phyloP scores from a whole-genome alignment of 345 rosid species.

The Nasturtium officinale region DNA sequence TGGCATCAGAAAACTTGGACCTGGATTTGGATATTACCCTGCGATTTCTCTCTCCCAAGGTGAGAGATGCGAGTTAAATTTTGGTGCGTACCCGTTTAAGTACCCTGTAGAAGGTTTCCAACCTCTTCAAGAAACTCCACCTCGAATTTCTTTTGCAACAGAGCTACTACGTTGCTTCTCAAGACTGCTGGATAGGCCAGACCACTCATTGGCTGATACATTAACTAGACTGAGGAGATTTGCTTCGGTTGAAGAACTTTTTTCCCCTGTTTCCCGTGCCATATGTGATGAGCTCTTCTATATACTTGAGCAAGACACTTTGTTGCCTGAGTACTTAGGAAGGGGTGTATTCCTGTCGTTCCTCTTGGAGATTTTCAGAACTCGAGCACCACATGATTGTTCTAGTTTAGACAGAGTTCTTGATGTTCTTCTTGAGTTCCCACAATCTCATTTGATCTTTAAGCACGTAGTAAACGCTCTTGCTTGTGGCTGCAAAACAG shows the following conservation, averaged over 20 bases:
- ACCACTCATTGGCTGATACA: slow-evolving; percentile 61
- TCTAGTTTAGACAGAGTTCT: slow-evolving; percentile 70
- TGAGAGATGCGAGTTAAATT: slow-evolving; percentile 84
- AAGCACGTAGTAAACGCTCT: slow-evolving; percentile 71
- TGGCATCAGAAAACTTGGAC: slow-evolving; percentile 77
- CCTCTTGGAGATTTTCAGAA: slow-evolving; percentile 72
- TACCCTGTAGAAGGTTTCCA: slow-evolving; percentile 64
- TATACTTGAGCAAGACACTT: slow-evolving; percentile 58
- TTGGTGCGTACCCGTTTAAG: slow-evolving; percentile 82
- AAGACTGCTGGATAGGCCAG: slow-evolving; percentile 69
- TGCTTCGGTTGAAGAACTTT: slow-evolving; percentile 70
- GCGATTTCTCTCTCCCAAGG: slow-evolving; percentile 92
- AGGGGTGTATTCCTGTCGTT: slow-evolving; percentile 79
- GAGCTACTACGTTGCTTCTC: slow-evolving; percentile 72
- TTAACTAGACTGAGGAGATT: slow-evolving; percentile 82
- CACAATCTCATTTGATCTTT: slow-evolving; percentile 59
- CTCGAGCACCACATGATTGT: slow-evolving; percentile 76
- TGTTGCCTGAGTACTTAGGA: slow-evolving; percentile 65
- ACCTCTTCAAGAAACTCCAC: slow-evolving; percentile 73
- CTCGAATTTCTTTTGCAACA: slow-evolving; percentile 48
- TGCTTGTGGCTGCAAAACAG: slow-evolving; percentile 78
- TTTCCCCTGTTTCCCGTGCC: slow-evolving; percentile 66
- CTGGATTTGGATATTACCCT: slow-evolving; percentile 85
- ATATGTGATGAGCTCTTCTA: slow-evolving; percentile 75
- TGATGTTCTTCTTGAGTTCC: slow-evolving; percentile 64